Evolutionary conservation across 108 stramenopile species (phyloP), one percentile per base, ranked within the genome.

Genomic region (Nitzschia inconspicua): DNA sequence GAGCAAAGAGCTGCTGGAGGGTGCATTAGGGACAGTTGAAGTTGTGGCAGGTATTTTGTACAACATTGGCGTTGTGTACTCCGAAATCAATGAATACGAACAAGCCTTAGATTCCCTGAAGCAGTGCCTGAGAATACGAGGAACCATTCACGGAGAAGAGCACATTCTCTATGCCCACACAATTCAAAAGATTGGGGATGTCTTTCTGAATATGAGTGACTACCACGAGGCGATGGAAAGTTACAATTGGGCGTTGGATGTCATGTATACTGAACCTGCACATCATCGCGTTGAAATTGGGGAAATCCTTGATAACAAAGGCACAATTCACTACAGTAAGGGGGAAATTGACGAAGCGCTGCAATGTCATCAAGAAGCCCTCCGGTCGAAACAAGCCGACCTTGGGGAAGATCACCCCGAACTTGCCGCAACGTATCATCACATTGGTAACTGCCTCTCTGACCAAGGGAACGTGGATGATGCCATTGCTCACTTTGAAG

Each of bases 271-370:
- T 25, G 80, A 76, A 30, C 79, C 82, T 30, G 66, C 54, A 47
- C 55, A 58, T 23, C 72, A 78, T 32, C 64, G 70, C 23, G 66
- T 85, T 42, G 82, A 85, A 42, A 79, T 85, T 35, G 87, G 84
- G 24, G 79, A 80, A 44, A 76, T 82, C 34, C 77, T 85, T 0
- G 84, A 84, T 57, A 89, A 85, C 41, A 69, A 84, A 62, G 87
- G 87, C 16, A 70, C 43, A n/a, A 89, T 78, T 48, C 79, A 85
- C 28, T 78, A 79, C 57, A 73, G 77, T 41, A 85, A 83, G 50
- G 84, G 82, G 23, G 72, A 82, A 47, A 57, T 65, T 34, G 73
- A 70, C 7, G 81, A 86, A 40, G 83, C 84, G 27, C 41, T 89
- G 20, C 65, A 76, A 32, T 81, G 79, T 29, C 84, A 78, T 41